Conservation (phyloP, 2,329 filamentous ascomycete genomes). For the Fusarium secorum region DNA sequence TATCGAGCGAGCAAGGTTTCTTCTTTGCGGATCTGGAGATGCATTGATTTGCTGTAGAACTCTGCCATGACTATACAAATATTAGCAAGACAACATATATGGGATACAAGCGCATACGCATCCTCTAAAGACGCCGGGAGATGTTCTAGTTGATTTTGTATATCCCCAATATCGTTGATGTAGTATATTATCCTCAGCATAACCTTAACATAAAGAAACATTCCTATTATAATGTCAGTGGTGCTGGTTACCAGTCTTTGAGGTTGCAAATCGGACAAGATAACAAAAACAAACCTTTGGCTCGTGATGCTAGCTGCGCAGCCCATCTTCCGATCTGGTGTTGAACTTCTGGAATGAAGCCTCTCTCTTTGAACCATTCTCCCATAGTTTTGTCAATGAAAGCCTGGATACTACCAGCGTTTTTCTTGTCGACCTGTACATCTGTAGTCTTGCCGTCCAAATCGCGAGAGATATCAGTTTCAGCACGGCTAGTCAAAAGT, state of each 20-base stretch:
- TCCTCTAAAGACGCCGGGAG: background rate
- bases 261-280: too few species aligned
- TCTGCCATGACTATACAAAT: accelerated
- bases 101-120: background rate
- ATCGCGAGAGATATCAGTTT: accelerated
- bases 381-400: accelerated
- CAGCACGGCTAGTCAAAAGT: accelerated
- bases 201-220: background rate
- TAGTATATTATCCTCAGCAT: accelerated
- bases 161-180: accelerated
- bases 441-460: accelerated
- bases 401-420: accelerated
- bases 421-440: background rate
- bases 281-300: background rate
- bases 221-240: background rate
- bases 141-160: accelerated
- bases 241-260: too few species aligned
- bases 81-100: accelerated
- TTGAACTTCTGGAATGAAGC: accelerated
- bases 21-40: background rate
- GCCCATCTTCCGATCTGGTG: background rate
- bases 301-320: accelerated
- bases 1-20: accelerated
- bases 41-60: background rate
- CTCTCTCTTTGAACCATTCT: background rate